These are phyloP conservation scores for Nothophoma quercina DNA, from an alignment of 2,329 filamentous ascomycete species.

Conservation along the genomic window DNA sequence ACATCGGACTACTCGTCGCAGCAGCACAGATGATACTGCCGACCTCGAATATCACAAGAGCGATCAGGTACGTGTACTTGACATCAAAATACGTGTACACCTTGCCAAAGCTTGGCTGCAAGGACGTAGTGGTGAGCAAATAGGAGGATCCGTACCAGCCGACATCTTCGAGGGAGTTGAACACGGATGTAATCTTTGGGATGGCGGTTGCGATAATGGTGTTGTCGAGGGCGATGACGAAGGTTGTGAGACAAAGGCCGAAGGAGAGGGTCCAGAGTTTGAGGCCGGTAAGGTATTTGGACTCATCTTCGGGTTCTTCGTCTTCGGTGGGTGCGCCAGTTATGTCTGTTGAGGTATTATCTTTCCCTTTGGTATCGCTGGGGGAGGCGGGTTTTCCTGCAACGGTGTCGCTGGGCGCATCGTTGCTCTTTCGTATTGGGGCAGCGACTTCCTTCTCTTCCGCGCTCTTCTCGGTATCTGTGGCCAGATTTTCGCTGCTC, in stretches of 20 bases:
- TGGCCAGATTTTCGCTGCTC: not conserved
- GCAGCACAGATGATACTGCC: slow-evolving; percentile 64
- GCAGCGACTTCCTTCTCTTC: not conserved
- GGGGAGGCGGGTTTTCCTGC: not conserved
- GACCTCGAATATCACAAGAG: slow-evolving; percentile 57
- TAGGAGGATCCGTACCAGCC: slow-evolving; percentile 55
- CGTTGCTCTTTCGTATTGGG: not conserved
- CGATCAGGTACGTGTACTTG: slow-evolving; percentile 59
- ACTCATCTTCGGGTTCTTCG: slow-evolving; percentile 44
- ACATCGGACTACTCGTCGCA: slow-evolving; percentile 58
- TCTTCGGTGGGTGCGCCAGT: slow-evolving; percentile 16
- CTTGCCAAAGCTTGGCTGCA: slow-evolving; percentile 59
- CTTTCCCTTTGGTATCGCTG: slow-evolving; percentile 7
- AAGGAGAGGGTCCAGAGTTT: slow-evolving; percentile 45
- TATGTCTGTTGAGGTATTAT: not conserved
- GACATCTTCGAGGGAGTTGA: slow-evolving; percentile 51
- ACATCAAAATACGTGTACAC: slow-evolving; percentile 68
- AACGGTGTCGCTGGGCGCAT: not conserved
- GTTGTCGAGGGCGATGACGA: slow-evolving; percentile 51
- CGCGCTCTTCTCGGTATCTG: not conserved
- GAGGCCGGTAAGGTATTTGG: slow-evolving; percentile 45
- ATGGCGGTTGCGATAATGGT: slow-evolving; percentile 52
- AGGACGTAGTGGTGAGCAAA: slow-evolving; percentile 54
- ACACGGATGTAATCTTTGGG: slow-evolving; percentile 52
- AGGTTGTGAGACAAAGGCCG: slow-evolving; percentile 46